Percentiles rank a stretch among this genome's conserved stretches.
These are phyloP conservation scores for Tirmania nivea DNA, from an alignment of 495 filamentous ascomycete species.

Conservation along the genomic window DNA sequence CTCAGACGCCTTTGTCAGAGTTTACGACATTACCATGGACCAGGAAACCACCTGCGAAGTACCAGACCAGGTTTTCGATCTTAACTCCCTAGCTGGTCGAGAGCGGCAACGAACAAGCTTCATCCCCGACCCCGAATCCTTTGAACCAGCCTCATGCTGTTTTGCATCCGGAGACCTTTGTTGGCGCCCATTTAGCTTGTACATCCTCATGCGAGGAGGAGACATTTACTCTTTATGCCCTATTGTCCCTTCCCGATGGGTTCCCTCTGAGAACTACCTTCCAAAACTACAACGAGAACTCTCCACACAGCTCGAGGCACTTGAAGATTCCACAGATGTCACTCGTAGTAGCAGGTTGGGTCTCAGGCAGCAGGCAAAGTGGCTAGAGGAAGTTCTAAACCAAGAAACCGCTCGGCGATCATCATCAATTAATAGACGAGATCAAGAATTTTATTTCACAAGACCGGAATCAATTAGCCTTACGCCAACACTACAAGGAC, in stretches of 20 bases:
- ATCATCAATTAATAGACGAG: neutral
- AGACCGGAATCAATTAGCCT: constrained; percentile 8
- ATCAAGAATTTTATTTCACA: constrained; percentile 1
- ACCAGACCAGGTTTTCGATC: constrained; percentile 14
- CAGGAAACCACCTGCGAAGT: constrained; percentile 11
- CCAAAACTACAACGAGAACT: constrained; percentile 16
- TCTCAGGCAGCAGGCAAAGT: constrained; percentile 17
- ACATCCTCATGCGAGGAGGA: constrained; percentile 19
- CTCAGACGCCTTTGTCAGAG: constrained; percentile 13
- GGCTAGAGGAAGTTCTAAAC: constrained; percentile 17
- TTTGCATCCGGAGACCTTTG: constrained; percentile 12
- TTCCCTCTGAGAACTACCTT: constrained; percentile 11
- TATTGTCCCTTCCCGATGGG: constrained; percentile 18
- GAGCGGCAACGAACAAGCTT: constrained; percentile 9
- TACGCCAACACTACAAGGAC: constrained; percentile 13
- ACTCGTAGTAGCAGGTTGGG: constrained; percentile 6
- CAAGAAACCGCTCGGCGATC: constrained; percentile 7
- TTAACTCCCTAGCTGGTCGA: constrained; percentile 10
- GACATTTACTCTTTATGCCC: constrained; percentile 17
- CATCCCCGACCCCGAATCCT: constrained; percentile 10
- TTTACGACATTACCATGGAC: constrained; percentile 15
- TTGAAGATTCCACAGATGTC: constrained; percentile 5
- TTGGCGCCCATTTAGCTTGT: constrained; percentile 18
- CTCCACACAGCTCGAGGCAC: constrained; percentile 11
- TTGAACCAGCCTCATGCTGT: constrained; percentile 17